Evolutionary conservation across 2,329 filamentous ascomycete genomes (phyloP), one percentile per base, ranked within the genome.

Genomic region (Bertia moriformis): DNA sequence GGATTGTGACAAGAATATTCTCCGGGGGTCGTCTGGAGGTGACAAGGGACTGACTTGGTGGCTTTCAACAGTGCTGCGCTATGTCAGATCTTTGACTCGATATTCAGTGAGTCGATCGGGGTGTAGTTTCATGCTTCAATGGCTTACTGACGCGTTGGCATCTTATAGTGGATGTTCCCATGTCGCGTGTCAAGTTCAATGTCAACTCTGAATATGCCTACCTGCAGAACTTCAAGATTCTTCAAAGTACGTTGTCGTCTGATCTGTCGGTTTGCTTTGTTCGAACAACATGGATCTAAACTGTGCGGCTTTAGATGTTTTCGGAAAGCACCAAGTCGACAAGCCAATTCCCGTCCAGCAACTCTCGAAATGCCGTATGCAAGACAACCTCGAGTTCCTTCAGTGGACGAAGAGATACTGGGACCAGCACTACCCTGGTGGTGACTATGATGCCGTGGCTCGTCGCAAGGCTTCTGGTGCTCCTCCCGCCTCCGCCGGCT

Each of bases 351-450:
- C 86, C 43, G 86, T 96, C 57, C 78, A 94, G 60, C 69, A 73
- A 42, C 78, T 98, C 43, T 76, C 91, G 52, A 98, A 96, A 63
- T 98, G 91, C 71, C 95, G 94, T 70, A 98, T 98, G 89, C 91
- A 98, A 71, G 91, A 98, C 62, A 98, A 98, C 67, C 83, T 98
- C 51, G 91, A 96, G 57, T 98, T 98, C 60, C 70, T 98, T 44
- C 91, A 98, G 65, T 98, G 87, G 83, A 80, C 80, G 43, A 98
- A 98, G 73, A 71, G 73, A 50, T 95, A 87, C 67, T 98, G 91
- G 91, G 91, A 98, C 55, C 85, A 95, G 57, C 87, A 95, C 69
- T 98, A 85, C 63, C 91, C 91, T 4, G 91, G 91, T 43, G 87
- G 91, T 52, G 91, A 96, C 47, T 98, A 98, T 66, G 91, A 98